Percentiles rank a stretch among this genome's conserved stretches.
These are phyloP conservation scores for Phytopythium chamaehyphon DNA, from an alignment of 352 stramenopile genomes.

Conservation along the genomic window DNA sequence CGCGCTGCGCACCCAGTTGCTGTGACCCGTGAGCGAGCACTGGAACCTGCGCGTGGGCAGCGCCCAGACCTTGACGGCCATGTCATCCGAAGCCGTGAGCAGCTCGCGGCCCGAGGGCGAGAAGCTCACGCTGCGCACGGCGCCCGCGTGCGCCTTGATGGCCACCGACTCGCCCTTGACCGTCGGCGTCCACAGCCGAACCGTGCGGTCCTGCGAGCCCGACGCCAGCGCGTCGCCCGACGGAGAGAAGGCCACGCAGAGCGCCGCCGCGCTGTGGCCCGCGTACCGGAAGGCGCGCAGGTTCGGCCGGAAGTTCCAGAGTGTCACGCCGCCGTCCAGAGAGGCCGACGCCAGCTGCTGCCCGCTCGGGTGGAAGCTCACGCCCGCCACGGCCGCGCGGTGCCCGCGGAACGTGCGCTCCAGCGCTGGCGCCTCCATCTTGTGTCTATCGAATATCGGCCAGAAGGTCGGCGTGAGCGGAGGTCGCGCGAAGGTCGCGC, in stretches of 20 bases:
- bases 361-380: conserved; percentile 83
- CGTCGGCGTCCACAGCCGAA: conserved; percentile 87
- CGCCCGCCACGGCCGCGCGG: conserved; percentile 62
- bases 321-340: conserved; percentile 80
- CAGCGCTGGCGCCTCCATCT: conserved; percentile 68
- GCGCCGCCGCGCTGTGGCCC: conserved; percentile 80
- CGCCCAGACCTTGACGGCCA: conserved; percentile 89
- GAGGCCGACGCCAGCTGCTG: conserved; percentile 85
- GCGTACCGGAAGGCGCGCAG: conserved; percentile 76
- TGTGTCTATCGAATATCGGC: neutral
- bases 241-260: conserved; percentile 73
- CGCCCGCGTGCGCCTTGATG: conserved; percentile 71
- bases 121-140: conserved; percentile 83
- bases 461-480: neutral
- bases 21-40: conserved; percentile 87
- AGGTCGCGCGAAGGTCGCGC: conserved; percentile 2
- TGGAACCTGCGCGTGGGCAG: conserved; percentile 82
- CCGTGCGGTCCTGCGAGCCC: conserved; percentile 87
- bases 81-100: conserved; percentile 91
- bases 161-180: conserved; percentile 64
- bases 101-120: conserved; percentile 70
- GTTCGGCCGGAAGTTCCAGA: conserved; percentile 91
- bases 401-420: conserved; percentile 88
- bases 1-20: conserved; percentile 90
- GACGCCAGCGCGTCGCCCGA: conserved; percentile 81